Evolutionary conservation across 177 flowering plant species (phyloP), one percentile per base, ranked within the genome.

Genomic region (Vitis hybrid): DNA sequence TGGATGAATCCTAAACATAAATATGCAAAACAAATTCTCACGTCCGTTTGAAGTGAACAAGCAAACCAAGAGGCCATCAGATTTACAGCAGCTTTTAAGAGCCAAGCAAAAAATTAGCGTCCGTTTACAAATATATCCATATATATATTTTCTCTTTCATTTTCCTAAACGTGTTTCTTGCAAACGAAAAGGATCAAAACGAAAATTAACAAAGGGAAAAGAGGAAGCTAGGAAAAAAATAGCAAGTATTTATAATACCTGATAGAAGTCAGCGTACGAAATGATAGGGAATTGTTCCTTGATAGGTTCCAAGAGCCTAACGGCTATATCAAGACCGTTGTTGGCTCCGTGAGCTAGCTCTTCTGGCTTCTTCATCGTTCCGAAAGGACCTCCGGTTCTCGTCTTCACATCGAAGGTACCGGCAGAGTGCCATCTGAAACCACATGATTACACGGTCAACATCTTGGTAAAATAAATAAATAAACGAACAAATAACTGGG

Each of bases 301-400:
- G 75, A 93, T 75, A 3, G 95, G 93, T 77, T 84, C 87, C 79
- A 93, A 69, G 6, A 93, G 84, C 77, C 89, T 88, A 7, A 90
- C 77, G 3, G 97, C 95, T 52, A 91, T 91, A 12, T 91, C 91
- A 52, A 91, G 86, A 19, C 98, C 97, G 30, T 65, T 83, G 84
- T 91, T 93, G 34, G 97, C 95, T 1, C 68, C 88, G 56, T 93
- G 97, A 21, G 75, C 79, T 4, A 68, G 85, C 81, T 93, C 98
- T 0, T 49, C 82, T 0, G 82, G n/a, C 55, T 75, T 62, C 84
- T 78, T 94, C 83, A 94, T 94, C 5, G 98, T 94, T 5, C 97
- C 98, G 69, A 94, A 94, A 0, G 98, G 98, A 23, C 96, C 97
- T 19, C 98, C 98, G 21, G 91, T 89, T 82, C 70, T 91, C 3